Evolutionary conservation across 192 early-diverging fungal species (phyloP), one percentile per base, ranked within the genome.

Genomic region (Coemansia sp.): DNA sequence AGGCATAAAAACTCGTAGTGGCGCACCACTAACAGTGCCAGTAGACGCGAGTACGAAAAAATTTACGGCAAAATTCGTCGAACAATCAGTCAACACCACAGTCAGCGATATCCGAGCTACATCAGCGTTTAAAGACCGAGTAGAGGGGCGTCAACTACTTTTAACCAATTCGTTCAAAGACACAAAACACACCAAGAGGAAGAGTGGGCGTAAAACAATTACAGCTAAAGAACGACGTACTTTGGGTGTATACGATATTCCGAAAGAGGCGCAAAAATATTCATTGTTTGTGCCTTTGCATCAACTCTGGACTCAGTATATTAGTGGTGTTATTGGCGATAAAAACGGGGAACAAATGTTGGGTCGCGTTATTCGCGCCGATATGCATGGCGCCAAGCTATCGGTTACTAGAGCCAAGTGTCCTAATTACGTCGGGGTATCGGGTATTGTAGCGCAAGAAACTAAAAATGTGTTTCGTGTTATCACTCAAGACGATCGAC

Each of bases 391-490:
- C 5, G 89, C 93, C 2, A 74, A 83, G 16, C 58, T 98, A 13
- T 88, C 91, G 7, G 93, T 97, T 11, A 73, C 81, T 27, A 83
- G 88, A 62, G 90, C 93, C 12, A 93, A 90, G 71, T 92, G 91
- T 43, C 93, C 93, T 7, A 88, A 88, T 5, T 90, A 88, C 70
- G 84, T 98, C 36, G 94, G 94, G 5, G 64, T 90, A 2, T 77
- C 82, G 24, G 95, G 96, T 9, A 96, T 96, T 61, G 83, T 92
- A 5, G 88, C 95, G 18, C 92, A 95, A 69, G 96, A 98, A 66
- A 95, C 95, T 0, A 93, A 96, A 58, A 93, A 92, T 68, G 88
- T 91, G 62, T 94, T 98, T 67, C 86, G 89, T 46, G 79, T 96
- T 7, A 89, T 95, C 15, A 94, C 93, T 3, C 47, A 62, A 13